Base-by-base conservation (phyloP, 306 rosid species). In the Sechiopsis laciniata region DNA sequence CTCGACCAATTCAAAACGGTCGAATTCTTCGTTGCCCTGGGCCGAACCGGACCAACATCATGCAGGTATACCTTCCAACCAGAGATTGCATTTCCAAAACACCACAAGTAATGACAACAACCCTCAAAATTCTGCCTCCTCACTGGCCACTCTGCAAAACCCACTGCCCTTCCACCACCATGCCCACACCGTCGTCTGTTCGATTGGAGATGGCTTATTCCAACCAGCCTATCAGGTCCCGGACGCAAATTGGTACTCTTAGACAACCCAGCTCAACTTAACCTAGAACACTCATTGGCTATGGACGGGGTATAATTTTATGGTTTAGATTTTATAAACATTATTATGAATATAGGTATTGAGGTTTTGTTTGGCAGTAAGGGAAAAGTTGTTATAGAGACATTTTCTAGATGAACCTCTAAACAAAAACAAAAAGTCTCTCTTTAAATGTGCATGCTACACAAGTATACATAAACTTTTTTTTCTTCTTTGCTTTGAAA, bases 241-340 rank as follows among this genome's bases (percentile, higher is more conserved):
- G 7, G 90, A 86, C 0, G 79, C 87, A 78, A 86, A 88, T 67
- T 88, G 94, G 94, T 88, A 83, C 73, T 72, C 86, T 55, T 87
- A 84, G 71, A 22, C 66, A 26, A 26, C 0, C 2, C 15, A 2
- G 3, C 5, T 32, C 37, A 32, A 32, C 37, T 32, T 5, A 32
- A 32, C 37, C 37, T 32, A 32, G 8, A 37, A 37, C 45, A 37
- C 1, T 7, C 45, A 37, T 37, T 7, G 45, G 45, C 45, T 0
- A 37, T 5, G 45, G 45, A 2, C 8, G 8, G 45, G 45, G 45
- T 37, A 37, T 37, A 37, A 37, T 37, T 37, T 37, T 35, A 35
- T 24, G 0, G 13, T 50, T 50, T 50, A 69, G 42, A 21, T 42
- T 69, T 67, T 37, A 37, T 37, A 37, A 37, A 37, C 45, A 37